A percentile compares a stretch with the other conserved stretches of the same genome.
Evolutionary conservation across 2,329 filamentous ascomycete species (phyloP).

Genomic region (Fusarium aywerte): DNA sequence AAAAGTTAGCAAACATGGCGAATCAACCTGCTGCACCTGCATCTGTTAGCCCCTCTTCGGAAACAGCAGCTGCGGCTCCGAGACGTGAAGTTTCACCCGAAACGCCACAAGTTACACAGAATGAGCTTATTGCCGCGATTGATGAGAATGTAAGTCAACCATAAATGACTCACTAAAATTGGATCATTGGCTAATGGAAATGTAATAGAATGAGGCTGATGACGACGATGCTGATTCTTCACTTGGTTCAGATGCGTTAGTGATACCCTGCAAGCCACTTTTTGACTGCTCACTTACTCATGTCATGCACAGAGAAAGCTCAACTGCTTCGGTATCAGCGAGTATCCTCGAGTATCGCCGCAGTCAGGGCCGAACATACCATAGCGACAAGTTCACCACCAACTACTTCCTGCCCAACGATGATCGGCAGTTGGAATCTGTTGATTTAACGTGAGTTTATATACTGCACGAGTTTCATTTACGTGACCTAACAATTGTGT

Average conservation of each 20-base stretch:
- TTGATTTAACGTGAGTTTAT: constrained; percentile 16
- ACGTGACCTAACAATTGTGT: neutral
- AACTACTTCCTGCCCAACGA: constrained; percentile 26
- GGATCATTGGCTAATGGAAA: neutral
- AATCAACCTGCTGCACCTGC: neutral
- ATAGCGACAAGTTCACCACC: constrained; percentile 26
- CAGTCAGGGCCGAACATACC: constrained; percentile 25
- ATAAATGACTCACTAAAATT: neutral
- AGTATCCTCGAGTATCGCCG: constrained; percentile 27
- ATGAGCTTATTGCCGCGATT: neutral
- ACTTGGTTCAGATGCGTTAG: constrained; percentile 2
- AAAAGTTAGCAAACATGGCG: neutral
- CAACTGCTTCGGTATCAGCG: constrained; percentile 20
- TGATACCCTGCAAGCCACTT: neutral
- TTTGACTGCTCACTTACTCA: neutral
- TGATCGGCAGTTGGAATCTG: constrained; percentile 26
- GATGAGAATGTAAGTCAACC: neutral
- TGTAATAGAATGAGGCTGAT: neutral
- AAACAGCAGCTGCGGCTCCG: neutral
- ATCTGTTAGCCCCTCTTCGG: neutral
- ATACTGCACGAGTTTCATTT: rapidly evolving
- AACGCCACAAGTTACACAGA: neutral
- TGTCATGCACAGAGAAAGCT: neutral
- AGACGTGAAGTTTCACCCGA: neutral
- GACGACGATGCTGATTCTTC: constrained; percentile 5